A percentile compares a stretch with the other conserved stretches of the same genome.
phyloP scores from a whole-genome alignment of 257 asterid genomes.

The Ehretia macrophylla region DNA sequence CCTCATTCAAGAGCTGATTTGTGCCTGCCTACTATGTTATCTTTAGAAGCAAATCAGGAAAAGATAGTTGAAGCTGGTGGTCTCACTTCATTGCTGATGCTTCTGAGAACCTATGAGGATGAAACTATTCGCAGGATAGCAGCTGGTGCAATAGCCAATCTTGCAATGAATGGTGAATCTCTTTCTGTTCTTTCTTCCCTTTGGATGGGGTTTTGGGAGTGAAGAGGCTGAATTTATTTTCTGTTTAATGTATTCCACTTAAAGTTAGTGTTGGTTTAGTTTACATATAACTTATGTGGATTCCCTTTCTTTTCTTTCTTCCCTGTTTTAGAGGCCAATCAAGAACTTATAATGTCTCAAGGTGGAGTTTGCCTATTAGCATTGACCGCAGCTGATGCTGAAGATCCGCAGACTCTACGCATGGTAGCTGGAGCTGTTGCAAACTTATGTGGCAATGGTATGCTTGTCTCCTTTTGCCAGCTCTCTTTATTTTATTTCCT shows the following conservation, averaged over 20 bases:
- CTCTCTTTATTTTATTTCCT: slow-evolving; percentile 8
- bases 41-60: slow-evolving; percentile 84
- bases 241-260: neutral
- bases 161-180: slow-evolving; percentile 90
- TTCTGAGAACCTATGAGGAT: slow-evolving; percentile 86
- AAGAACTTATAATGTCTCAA: slow-evolving; percentile 96
- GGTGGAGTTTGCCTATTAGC: slow-evolving; percentile 86
- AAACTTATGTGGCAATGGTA: slow-evolving; percentile 97
- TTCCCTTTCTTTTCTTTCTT: slow-evolving; percentile 4
- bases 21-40: slow-evolving; percentile 11
- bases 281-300: slow-evolving; percentile 7
- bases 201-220: neutral
- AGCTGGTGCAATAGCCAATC: slow-evolving; percentile 99
- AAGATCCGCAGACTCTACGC: slow-evolving; percentile 96
- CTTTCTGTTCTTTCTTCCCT: slow-evolving; percentile 7
- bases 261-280: slow-evolving; percentile 9
- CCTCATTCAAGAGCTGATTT: slow-evolving; percentile 24
- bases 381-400: slow-evolving; percentile 87
- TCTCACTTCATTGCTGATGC: slow-evolving; percentile 87
- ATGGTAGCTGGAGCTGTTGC: slow-evolving; percentile 99
- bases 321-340: slow-evolving; percentile 71
- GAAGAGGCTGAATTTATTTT: neutral
- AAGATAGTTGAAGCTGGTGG: slow-evolving; percentile 99
- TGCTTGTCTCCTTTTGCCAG: slow-evolving; percentile 14
- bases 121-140: slow-evolving; percentile 97